Base-by-base conservation (phyloP, 2,329 filamentous ascomycete species). In the Pseudogymnoascus sp. region DNA sequence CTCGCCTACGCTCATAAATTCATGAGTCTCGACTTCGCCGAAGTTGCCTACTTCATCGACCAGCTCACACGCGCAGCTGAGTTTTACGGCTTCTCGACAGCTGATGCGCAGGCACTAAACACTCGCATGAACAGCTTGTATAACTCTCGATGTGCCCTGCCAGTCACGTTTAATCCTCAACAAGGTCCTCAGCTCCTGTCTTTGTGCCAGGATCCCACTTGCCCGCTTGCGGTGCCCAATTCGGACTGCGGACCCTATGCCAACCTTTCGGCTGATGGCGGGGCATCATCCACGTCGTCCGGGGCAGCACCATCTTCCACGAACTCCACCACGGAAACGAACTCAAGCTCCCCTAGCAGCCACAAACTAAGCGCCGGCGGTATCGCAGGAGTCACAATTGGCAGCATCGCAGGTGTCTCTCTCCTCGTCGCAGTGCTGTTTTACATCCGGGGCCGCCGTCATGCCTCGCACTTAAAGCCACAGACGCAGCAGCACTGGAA, bases 1-100 rank as follows among this genome's bases (percentile, higher is more conserved):
- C 69, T 69, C 10, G 71, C 73, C 31, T 75, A 74, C 63, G 73
- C 72, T 0, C 73, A 75, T 67, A 74, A 74, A 43, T 75, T 68
- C 64, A 75, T 75, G 73, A 67, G 73, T 57, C 67, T 75, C 19
- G 69, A 74, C 51, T 64, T 69, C 16, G 69, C 68, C 1, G 66
- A 74, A 28, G 64, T 74, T 5, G 71, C 68, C 7, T 71, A 75
- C 60, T 74, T 75, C 57, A 73, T 75, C 62, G 63, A 71, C 10
- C 72, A 75, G 51, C 67, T 75, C 41, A 70, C 68, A 2, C 25
- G 64, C 6, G 65, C 72, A 6, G 70, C 68, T 45, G 65, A 63
- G 34, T 67, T 69, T 16, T 73, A 66, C 51, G 72, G 72, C 34
- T 74, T 75, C 64, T 71, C 72, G 2, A 65, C 69, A 1, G 23